These are phyloP conservation scores for Picea glauca DNA, from an alignment of 75 land plant species.

Conservation along the genomic window DNA sequence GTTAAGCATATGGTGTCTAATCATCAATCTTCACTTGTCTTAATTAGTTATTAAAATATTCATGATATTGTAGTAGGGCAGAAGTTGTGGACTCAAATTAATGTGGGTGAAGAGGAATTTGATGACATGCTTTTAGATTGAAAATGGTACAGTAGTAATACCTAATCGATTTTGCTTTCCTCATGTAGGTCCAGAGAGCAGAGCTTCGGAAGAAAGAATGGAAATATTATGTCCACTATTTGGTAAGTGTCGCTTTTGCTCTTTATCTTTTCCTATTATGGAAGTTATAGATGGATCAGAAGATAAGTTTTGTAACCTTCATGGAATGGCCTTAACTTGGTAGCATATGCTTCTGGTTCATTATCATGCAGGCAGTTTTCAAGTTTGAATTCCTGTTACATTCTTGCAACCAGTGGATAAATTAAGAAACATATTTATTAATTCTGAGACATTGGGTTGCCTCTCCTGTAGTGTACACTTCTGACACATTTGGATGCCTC, in stretches of 20 bases:
- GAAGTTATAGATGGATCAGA: not conserved
- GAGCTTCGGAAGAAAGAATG: slow-evolving; percentile 82
- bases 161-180: not conserved
- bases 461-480: not conserved
- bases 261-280: not conserved
- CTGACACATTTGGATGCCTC: not conserved
- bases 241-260: slow-evolving; percentile 40
- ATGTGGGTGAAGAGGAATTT: no score
- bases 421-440: not conserved
- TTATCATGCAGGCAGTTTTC: not conserved
- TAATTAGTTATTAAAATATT: not conserved
- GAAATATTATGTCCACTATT: slow-evolving; percentile 92
- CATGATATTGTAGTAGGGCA: not conserved
- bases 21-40: no score
- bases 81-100: not conserved
- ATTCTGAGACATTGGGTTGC: not conserved
- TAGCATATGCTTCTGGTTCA: not conserved
- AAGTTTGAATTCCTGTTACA: not conserved
- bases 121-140: no score
- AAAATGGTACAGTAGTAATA: not conserved
- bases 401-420: not conserved
- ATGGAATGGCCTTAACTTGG: not conserved
- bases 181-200: slow-evolving; percentile 62
- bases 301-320: not conserved
- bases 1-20: no score